Percentiles rank a stretch among this genome's conserved stretches.
These are phyloP conservation scores for Cucumis variabilis DNA, from an alignment of 331 rosid genomes.

Conservation along the genomic window DNA sequence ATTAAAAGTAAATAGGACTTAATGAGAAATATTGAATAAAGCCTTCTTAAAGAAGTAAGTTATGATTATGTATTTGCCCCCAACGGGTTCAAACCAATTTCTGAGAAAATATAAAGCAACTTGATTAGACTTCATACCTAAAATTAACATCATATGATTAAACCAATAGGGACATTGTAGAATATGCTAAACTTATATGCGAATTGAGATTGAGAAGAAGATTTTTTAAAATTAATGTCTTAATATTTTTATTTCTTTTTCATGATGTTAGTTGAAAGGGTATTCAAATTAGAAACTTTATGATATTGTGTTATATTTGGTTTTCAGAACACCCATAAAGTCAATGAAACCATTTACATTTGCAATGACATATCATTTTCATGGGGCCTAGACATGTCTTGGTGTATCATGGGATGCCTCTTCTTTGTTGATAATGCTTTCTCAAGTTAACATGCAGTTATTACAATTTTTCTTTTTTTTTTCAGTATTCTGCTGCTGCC, in stretches of 20 bases:
- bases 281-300: not conserved
- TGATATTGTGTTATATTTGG: constrained; percentile 28
- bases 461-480: constrained; percentile 44
- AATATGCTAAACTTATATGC: constrained; percentile 21
- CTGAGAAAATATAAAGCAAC: not conserved
- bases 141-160: not conserved
- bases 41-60: not conserved
- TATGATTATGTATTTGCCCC: not conserved
- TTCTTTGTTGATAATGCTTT: constrained; percentile 41
- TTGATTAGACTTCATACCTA: not conserved
- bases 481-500: constrained; percentile 23
- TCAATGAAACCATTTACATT: constrained; percentile 40
- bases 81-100: not conserved
- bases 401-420: constrained; percentile 42
- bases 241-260: not conserved
- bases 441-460: constrained; percentile 47
- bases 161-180: not conserved
- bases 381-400: constrained; percentile 57
- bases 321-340: constrained; percentile 6
- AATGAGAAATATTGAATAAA: not conserved
- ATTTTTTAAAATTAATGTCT: not conserved
- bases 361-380: constrained; percentile 45
- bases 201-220: not conserved
- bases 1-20: not conserved
- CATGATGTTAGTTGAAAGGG: constrained; percentile 16